These are phyloP conservation scores for Ampelocalamus luodianensis DNA, from an alignment of 176 grass and related monocot genomes.

Conservation along the genomic window DNA sequence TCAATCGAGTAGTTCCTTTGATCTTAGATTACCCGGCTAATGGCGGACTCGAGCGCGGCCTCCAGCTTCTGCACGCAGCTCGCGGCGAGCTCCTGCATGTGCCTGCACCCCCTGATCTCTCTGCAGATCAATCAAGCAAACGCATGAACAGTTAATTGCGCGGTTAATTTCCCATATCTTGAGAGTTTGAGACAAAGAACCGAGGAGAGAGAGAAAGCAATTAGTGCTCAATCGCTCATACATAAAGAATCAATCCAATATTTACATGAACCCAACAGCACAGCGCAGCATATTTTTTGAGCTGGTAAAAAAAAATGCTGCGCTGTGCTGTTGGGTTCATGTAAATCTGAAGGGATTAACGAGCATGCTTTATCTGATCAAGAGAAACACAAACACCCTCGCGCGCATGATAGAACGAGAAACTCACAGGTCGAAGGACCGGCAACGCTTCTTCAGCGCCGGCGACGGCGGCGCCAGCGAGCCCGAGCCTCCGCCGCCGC, in stretches of 20 bases:
- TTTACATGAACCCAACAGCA: not conserved
- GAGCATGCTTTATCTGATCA: too few relatives aligned
- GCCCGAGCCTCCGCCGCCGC: not conserved
- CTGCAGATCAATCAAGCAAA: slow-evolving; percentile 28
- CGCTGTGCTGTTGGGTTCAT: too few relatives aligned
- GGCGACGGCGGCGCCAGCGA: slow-evolving; percentile 23
- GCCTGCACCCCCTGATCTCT: slow-evolving; percentile 43
- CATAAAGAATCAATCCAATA: too few relatives aligned
- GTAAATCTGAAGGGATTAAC: too few relatives aligned
- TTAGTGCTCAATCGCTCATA: too few relatives aligned
- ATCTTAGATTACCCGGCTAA: slow-evolving; percentile 35
- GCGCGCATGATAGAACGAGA: too few relatives aligned
- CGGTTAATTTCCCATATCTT: not conserved
- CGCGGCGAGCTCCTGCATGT: slow-evolving; percentile 39
- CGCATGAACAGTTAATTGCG: not conserved
- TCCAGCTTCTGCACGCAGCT: slow-evolving; percentile 11
- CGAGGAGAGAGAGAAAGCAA: too few relatives aligned
- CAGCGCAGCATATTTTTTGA: too few relatives aligned
- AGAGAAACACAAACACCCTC: too few relatives aligned
- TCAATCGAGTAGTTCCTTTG: too few relatives aligned
- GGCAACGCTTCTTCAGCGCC: slow-evolving; percentile 40
- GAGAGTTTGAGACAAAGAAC: not conserved
- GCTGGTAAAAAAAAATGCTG: too few relatives aligned
- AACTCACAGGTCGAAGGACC: slow-evolving; percentile 52
- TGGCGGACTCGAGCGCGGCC: slow-evolving; percentile 35